Evolutionary conservation across 352 stramenopile species (phyloP).

Genomic region (Globisporangium solare): DNA sequence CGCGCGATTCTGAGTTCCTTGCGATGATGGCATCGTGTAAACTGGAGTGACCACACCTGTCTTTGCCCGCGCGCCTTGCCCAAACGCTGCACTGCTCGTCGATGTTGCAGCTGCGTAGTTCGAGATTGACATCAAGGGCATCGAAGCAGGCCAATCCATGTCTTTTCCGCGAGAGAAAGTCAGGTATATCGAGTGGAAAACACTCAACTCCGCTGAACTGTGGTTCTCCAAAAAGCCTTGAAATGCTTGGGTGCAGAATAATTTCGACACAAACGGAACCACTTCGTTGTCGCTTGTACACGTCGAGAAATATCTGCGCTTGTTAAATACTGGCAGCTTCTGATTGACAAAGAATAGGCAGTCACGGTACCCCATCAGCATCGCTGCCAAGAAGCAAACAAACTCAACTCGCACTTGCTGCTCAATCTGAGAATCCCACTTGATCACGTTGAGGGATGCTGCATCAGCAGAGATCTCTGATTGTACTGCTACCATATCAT

Average conservation of each 20-base stretch:
- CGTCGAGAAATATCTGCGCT: constrained; percentile 70
- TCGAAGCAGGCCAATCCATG: constrained; percentile 38
- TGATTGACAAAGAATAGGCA: constrained; percentile 87
- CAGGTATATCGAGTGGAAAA: constrained; percentile 77
- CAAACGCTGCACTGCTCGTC: not conserved
- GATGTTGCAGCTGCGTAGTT: constrained; percentile 3
- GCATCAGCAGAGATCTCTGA: constrained; percentile 3
- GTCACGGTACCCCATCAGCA: constrained; percentile 75
- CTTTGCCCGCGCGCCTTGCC: not conserved
- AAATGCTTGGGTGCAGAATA: constrained; percentile 77
- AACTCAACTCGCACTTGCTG: constrained; percentile 71
- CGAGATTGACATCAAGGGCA: constrained; percentile 23
- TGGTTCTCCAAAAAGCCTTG: constrained; percentile 81
- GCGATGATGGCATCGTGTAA: constrained; percentile 14
- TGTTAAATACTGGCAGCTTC: constrained; percentile 85
- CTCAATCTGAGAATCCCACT: constrained; percentile 40
- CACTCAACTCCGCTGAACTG: constrained; percentile 55
- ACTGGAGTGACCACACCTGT: constrained; percentile 18
- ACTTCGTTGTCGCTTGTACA: constrained; percentile 53
- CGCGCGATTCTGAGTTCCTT: not conserved
- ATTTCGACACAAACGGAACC: constrained; percentile 53
- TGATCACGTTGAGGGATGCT: not conserved
- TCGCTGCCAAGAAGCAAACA: constrained; percentile 59
- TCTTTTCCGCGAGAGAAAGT: constrained; percentile 55
- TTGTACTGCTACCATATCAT: constrained; percentile 10